phyloP scores from a whole-genome alignment of 257 asterid species.

The Capsicum rhomboideum region DNA sequence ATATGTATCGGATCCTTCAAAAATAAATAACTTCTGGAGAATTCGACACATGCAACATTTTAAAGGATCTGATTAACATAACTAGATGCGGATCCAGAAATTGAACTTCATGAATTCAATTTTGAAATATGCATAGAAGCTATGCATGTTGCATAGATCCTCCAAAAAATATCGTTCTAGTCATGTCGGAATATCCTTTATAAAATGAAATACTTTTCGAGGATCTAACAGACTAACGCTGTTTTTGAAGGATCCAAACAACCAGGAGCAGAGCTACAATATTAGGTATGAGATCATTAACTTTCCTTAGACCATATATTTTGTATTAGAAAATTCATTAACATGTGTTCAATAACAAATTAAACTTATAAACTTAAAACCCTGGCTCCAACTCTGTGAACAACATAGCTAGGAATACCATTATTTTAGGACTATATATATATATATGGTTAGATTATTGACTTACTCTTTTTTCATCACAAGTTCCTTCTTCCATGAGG shows the following conservation, averaged over 20 bases:
- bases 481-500: constrained; percentile 31
- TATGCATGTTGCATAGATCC: not conserved
- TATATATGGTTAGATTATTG: not conserved
- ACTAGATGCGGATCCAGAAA: not conserved
- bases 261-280: not conserved
- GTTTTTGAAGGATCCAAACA: not conserved
- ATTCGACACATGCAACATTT: not conserved
- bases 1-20: not conserved
- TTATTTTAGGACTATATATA: too few species aligned
- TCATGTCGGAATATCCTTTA: not conserved
- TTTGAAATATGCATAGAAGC: not conserved
- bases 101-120: not conserved
- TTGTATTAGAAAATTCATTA: not conserved
- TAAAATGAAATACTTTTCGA: not conserved
- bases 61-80: not conserved
- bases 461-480: constrained; percentile 23
- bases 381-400: not conserved
- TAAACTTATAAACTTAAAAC: not conserved
- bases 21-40: not conserved
- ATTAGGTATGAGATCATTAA: not conserved
- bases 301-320: not conserved
- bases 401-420: not conserved
- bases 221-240: not conserved
- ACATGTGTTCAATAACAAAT: not conserved
- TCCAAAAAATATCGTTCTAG: not conserved